Percentiles rank a stretch among this genome's conserved stretches.
These are phyloP conservation scores for Aspergillus sp. DNA, from an alignment of 2,329 filamentous ascomycete species.

Conservation along the genomic window DNA sequence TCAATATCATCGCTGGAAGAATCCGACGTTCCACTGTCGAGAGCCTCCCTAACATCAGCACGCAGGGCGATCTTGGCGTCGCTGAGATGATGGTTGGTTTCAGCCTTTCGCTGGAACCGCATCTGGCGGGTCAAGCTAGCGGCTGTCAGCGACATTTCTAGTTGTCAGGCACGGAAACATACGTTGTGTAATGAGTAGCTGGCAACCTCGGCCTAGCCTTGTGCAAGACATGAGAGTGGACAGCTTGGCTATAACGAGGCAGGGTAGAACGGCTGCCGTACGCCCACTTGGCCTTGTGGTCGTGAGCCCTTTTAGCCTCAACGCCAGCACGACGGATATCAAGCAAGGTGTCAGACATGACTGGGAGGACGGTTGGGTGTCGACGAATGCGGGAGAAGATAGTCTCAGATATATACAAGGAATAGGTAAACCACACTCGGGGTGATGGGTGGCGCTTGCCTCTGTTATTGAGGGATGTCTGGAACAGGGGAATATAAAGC, in stretches of 20 bases:
- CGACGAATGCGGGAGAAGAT: not conserved
- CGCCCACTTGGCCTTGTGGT: constrained; percentile 46
- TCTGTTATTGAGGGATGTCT: not conserved
- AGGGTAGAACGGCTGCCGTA: constrained; percentile 29
- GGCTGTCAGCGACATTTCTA: not conserved
- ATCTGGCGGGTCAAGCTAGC: constrained; percentile 11
- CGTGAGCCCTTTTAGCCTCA: constrained; percentile 46
- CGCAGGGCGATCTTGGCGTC: constrained; percentile 29
- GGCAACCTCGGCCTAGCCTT: constrained; percentile 22
- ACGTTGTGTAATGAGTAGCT: constrained; percentile 21
- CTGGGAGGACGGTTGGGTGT: constrained; percentile 5
- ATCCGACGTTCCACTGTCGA: constrained; percentile 30
- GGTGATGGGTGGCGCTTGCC: not conserved
- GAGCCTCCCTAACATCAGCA: constrained; percentile 36
- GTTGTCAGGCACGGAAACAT: constrained; percentile 8
- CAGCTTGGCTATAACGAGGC: not conserved
- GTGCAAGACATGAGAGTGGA: constrained; percentile 10
- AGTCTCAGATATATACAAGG: not conserved
- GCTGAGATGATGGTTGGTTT: constrained; percentile 21
- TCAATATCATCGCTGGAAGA: constrained; percentile 34
- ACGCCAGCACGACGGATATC: constrained; percentile 58
- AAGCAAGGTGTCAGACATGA: constrained; percentile 41
- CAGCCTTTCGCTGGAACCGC: constrained; percentile 15
- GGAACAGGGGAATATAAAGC: constrained; percentile 1
- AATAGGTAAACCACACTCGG: not conserved